Evolutionary conservation across 2,329 filamentous ascomycete genomes (phyloP), one percentile per base, ranked within the genome.

Genomic region (Dactylonectria macrodidyma): DNA sequence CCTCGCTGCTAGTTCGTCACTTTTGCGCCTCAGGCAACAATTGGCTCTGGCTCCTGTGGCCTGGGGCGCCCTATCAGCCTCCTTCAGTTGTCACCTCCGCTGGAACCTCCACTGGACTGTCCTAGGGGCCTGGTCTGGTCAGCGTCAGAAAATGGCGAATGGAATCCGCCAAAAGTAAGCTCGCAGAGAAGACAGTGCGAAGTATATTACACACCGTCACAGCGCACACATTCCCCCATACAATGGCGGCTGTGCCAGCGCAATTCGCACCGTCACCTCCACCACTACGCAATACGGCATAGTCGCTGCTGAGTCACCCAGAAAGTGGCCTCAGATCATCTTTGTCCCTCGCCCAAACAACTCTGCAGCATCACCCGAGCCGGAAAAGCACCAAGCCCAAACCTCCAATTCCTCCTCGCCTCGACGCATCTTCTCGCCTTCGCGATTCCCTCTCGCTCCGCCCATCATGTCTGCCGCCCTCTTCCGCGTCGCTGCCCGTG

Each of bases 401-500:
- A 72, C 68, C 73, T 73, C 71, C 67, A 73, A 71, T 67, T 62
- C 66, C 67, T 71, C 65, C 41, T 56, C 61, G 50, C 69, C 48
- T 59, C 71, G 59, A 73, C 76, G 58, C 59, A 74, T 67, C 70
- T 68, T 66, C 67, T 66, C 70, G 65, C 68, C 68, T 61, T 59
- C 47, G 41, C 56, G 62, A 62, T 58, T 63, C 55, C 55, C 59
- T 63, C 67, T 63, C 57, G 63, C 67, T 62, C 65, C 69, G 68
- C 73, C 69, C 83, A 93, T 92, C 89, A 89, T 90, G 81, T 91
- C 92, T 77, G 84, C 89, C 74, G 86, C 89, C 71, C 83, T 95
- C 79, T 86, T 95, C 84, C 92, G 93, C 81, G 83, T 91, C 79
- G 91, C 91, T 83, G 88, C 88, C 82, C 92, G 92, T 84, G 88